These are phyloP conservation scores for Populus euphratica DNA, from an alignment of 345 rosid species.

Conservation along the genomic window DNA sequence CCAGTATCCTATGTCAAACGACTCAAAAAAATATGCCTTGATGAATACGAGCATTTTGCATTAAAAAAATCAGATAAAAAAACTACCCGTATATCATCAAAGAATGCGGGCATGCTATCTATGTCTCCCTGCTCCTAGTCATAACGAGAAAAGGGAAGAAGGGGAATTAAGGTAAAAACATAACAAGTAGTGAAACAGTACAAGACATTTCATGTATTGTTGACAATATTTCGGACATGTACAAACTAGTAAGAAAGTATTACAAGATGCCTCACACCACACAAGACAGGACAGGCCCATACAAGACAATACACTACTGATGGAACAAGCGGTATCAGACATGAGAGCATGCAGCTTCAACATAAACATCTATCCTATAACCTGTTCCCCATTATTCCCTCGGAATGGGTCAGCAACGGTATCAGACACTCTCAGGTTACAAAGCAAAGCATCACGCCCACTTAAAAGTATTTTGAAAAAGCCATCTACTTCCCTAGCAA, in stretches of 20 bases:
- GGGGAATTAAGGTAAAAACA: not conserved
- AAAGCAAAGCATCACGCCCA: slow-evolving; percentile 81
- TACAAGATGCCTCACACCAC: slow-evolving; percentile 11
- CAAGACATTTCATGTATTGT: slow-evolving; percentile 8
- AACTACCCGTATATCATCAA: no score
- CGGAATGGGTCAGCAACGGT: slow-evolving; percentile 22
- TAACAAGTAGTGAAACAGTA: not conserved
- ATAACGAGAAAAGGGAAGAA: no score
- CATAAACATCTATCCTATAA: slow-evolving; percentile 30
- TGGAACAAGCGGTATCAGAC: slow-evolving; percentile 21
- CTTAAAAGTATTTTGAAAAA: slow-evolving; percentile 73
- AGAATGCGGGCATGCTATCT: no score
- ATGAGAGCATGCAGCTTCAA: slow-evolving; percentile 10
- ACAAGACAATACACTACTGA: slow-evolving; percentile 5
- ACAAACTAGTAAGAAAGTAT: slow-evolving; percentile 10
- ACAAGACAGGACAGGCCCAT: slow-evolving; percentile 1
- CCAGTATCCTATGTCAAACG: not conserved
- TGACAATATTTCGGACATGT: slow-evolving; percentile 13
- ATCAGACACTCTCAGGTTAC: slow-evolving; percentile 58
- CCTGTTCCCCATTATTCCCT: slow-evolving; percentile 31
- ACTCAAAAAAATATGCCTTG: not conserved
- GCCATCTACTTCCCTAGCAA: slow-evolving; percentile 62
- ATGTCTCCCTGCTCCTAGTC: no score
- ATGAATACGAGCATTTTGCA: no score
- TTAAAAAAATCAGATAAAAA: no score